Evolutionary conservation across 192 early-diverging fungal species (phyloP).

Genomic region (Umbelopsis sp.): DNA sequence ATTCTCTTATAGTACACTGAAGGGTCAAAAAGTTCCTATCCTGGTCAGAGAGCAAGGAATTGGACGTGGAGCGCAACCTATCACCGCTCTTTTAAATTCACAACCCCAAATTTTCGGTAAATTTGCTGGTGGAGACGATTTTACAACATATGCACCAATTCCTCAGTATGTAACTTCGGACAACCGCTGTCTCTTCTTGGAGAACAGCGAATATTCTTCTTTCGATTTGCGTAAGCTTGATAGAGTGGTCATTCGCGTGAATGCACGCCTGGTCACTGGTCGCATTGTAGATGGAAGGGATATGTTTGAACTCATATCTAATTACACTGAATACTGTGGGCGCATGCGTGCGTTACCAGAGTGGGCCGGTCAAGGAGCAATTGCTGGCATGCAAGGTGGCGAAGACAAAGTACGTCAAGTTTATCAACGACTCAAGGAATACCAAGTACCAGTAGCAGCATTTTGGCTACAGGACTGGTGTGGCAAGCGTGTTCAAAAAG

Average conservation of each 20-base stretch:
- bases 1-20: constrained; percentile 29
- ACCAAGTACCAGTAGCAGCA: constrained; percentile 35
- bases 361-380: constrained; percentile 40
- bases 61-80: constrained; percentile 36
- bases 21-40: constrained; percentile 47
- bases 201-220: constrained; percentile 38
- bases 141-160: constrained; percentile 43
- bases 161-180: constrained; percentile 43
- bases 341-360: constrained; percentile 40
- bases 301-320: constrained; percentile 39
- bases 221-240: constrained; percentile 42
- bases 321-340: constrained; percentile 42
- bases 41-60: constrained; percentile 45
- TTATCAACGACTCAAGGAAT: constrained; percentile 16
- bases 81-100: constrained; percentile 27
- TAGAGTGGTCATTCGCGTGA: constrained; percentile 34
- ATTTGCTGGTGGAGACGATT: constrained; percentile 30
- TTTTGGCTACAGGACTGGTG: constrained; percentile 46
- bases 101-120: constrained; percentile 27
- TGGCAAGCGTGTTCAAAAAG: constrained; percentile 35
- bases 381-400: constrained; percentile 45
- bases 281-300: constrained; percentile 38
- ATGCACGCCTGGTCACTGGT: constrained; percentile 21
- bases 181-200: constrained; percentile 36
- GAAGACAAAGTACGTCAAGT: constrained; percentile 35